Evolutionary conservation across 2,329 filamentous ascomycete species (phyloP).

Genomic region (Rhynchosporium secalis): DNA sequence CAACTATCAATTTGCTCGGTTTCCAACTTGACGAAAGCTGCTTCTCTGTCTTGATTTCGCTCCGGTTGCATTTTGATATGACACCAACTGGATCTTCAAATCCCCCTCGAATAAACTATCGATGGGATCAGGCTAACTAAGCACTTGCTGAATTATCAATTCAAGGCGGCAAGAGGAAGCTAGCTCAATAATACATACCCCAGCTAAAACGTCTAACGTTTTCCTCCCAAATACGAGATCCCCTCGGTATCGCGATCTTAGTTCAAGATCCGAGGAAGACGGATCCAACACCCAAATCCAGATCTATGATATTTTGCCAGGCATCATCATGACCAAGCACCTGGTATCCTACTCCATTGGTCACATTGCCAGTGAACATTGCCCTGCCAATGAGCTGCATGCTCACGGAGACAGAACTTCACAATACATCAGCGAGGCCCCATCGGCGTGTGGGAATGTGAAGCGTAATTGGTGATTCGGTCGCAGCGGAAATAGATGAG

Average conservation of each 20-base stretch:
- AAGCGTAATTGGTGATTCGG: conserved; percentile 8
- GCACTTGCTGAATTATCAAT: not conserved
- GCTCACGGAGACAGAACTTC: not conserved
- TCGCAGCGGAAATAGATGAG: conserved; percentile 15
- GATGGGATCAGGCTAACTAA: conserved; percentile 3
- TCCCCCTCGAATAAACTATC: conserved; percentile 20
- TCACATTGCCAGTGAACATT: not conserved
- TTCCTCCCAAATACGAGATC: conserved; percentile 7
- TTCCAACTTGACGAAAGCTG: not conserved
- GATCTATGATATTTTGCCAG: conserved; percentile 7
- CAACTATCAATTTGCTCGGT: not conserved
- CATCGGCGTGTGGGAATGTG: conserved; percentile 16
- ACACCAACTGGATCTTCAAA: conserved; percentile 17
- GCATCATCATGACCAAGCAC: conserved; percentile 14
- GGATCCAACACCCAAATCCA: conserved; percentile 3
- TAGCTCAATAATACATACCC: not conserved
- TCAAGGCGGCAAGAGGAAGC: not conserved
- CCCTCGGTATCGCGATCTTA: not conserved
- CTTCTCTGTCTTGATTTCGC: conserved; percentile 18
- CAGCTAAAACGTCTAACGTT: not conserved
- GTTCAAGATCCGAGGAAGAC: conserved; percentile 12
- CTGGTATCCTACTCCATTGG: not conserved
- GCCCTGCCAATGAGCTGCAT: conserved; percentile 7
- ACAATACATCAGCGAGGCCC: conserved; percentile 6
- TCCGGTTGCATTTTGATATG: conserved; percentile 19